Percentiles rank a stretch among this genome's conserved stretches.
Conservation (phyloP, 805 yeast species). For the Monosporozyma solicola region DNA sequence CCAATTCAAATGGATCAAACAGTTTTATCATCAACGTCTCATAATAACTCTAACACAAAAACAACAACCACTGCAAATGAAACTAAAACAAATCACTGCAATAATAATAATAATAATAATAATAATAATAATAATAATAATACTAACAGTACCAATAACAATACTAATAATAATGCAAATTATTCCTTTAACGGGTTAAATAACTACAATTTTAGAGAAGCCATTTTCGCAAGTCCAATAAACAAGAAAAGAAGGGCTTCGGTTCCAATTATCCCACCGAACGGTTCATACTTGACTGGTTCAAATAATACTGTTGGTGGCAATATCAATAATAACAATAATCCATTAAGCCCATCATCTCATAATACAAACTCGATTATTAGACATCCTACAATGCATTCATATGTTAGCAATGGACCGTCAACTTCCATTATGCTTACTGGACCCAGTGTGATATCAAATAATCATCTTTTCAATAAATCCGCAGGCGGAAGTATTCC, state of each 20-base stretch:
- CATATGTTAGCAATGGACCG: neutral
- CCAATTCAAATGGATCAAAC: conserved; percentile 3
- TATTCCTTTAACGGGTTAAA: neutral
- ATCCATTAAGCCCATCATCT: neutral
- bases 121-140: neutral
- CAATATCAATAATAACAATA: neutral
- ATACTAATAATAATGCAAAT: neutral
- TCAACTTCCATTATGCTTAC: neutral
- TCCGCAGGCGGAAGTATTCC: conserved; percentile 1
- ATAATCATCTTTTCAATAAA: neutral
- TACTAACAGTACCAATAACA: neutral
- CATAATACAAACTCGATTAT: neutral
- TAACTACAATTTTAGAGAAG: conserved; percentile 1
- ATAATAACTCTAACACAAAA: neutral
- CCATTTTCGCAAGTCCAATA: conserved; percentile 1
- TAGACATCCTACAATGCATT: neutral
- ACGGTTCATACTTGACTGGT: neutral
- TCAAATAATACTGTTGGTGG: neutral
- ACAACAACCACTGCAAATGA: neutral
- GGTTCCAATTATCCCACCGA: neutral
- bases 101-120: neutral
- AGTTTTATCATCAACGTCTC: neutral
- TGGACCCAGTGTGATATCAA: neutral
- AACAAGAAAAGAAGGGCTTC: conserved; percentile 2
- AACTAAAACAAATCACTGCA: neutral